Evolutionary conservation across 345 rosid species (phyloP).

Genomic region (Hypericum perforatum): DNA sequence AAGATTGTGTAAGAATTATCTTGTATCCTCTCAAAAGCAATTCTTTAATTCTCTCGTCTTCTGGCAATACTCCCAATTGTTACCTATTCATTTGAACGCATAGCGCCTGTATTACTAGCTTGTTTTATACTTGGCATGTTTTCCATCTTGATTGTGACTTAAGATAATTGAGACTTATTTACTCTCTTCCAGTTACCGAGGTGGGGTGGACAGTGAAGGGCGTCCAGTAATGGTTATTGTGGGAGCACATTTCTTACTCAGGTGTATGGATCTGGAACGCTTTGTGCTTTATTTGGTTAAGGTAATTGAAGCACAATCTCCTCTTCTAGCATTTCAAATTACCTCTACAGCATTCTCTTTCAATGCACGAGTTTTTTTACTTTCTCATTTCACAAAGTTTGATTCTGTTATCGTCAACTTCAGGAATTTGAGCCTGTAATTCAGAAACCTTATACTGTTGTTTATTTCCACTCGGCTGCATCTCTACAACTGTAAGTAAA

Average conservation of each 20-base stretch:
- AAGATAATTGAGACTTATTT: conserved; percentile 12
- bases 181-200: conserved; percentile 64
- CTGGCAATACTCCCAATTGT: neutral
- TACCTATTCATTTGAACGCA: too few species aligned
- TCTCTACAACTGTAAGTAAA: conserved; percentile 80
- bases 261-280: conserved; percentile 91
- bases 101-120: neutral
- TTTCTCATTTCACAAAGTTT: neutral
- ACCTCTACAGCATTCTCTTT: neutral
- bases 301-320: conserved; percentile 21
- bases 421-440: conserved; percentile 98
- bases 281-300: conserved; percentile 73
- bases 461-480: conserved; percentile 91
- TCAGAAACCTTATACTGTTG: conserved; percentile 86
- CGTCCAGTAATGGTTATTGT: conserved; percentile 91
- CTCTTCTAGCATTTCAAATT: too few species aligned
- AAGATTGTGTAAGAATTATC: conserved; percentile 71
- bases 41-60: neutral
- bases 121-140: neutral
- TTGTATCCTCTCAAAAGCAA: neutral
- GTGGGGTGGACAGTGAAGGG: conserved; percentile 94
- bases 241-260: conserved; percentile 91
- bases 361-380: neutral
- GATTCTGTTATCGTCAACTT: conserved; percentile 11
- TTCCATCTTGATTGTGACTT: neutral